phyloP scores from a whole-genome alignment of 2,329 filamentous ascomycete genomes.

The Didymella keratinophila region DNA sequence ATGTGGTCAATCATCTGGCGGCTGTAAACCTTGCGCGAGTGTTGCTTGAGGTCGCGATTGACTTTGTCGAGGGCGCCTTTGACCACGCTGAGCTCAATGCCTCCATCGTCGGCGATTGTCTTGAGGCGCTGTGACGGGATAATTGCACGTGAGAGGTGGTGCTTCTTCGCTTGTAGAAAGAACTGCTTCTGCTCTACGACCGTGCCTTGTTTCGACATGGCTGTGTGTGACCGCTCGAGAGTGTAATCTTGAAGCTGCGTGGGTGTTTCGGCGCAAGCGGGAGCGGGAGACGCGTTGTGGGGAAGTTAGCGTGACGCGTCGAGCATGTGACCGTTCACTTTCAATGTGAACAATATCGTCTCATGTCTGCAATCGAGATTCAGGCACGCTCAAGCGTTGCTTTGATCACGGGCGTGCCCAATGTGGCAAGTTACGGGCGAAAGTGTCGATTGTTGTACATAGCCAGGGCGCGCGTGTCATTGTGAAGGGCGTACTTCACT shows the following conservation, averaged over 20 bases:
- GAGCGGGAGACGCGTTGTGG: conserved; percentile 11
- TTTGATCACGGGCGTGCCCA: not conserved
- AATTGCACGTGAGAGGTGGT: conserved; percentile 67
- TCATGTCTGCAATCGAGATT: not conserved
- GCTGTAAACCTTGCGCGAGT: conserved; percentile 71
- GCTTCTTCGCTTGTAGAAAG: conserved; percentile 70
- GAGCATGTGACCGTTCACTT: conserved; percentile 4
- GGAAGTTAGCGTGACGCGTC: conserved; percentile 18
- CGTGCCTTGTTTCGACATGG: conserved; percentile 46
- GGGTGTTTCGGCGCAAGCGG: not conserved
- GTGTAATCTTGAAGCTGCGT: not conserved
- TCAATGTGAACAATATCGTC: not conserved
- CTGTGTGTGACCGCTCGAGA: conserved; percentile 1
- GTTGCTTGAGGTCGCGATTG: conserved; percentile 70
- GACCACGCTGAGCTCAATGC: conserved; percentile 57
- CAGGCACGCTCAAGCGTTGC: not conserved
- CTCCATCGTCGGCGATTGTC: conserved; percentile 57
- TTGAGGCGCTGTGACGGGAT: conserved; percentile 64
- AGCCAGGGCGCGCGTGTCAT: conserved; percentile 15
- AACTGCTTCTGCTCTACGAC: conserved; percentile 68
- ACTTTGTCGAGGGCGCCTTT: conserved; percentile 64
- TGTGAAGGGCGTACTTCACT: conserved; percentile 8
- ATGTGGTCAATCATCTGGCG: conserved; percentile 74
- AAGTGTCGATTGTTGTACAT: conserved; percentile 9
- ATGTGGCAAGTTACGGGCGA: not conserved